Evolutionary conservation across 148 eudicot species (phyloP), one percentile per base, ranked within the genome.

Genomic region (Silene uniflora): DNA sequence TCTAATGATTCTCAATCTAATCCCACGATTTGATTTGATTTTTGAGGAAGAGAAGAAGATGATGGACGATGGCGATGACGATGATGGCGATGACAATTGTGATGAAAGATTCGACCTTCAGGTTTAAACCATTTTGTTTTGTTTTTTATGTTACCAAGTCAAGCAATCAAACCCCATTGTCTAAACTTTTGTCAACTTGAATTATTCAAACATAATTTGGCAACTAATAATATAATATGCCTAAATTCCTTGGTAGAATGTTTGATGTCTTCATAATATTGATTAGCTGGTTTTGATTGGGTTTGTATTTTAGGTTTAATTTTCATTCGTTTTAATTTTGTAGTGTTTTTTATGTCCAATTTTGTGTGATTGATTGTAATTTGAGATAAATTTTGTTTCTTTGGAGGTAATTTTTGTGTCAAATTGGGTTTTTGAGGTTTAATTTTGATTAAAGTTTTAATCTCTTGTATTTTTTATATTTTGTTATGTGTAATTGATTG

Each of bases 241-340:
- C 21, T 49, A 32, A 9, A 11, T 65, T 24, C 42, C 61, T 72
- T 29, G 68, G 56, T 77, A 13, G 56, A 52, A 73, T 67, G 62
- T 61, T 27, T 72, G 62, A 44, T 65, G n/a, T 32, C 12, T 73
- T 59, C 74, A 56, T 75, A 69, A 49, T 77, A 52, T 52, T 52
- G n/a, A n/a, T n/a, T n/a, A n/a, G n/a, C n/a, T n/a, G n/a, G n/a
- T n/a, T n/a, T n/a, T n/a, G n/a, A n/a, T n/a, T n/a, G n/a, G n/a
- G n/a, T n/a, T n/a, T n/a, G n/a, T n/a, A 3, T 67, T 66, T 2
- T 77, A 44, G 1, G 32, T 16, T 49, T 58, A 27, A 16, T 27
- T 22, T 47, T 1, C 0, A 24, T 21, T 3, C 35, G 35, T 65
- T 75, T 62, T 6, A 23, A 10, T 67, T 32, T 22, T 69, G 56